phyloP scores from a whole-genome alignment of 2,329 filamentous ascomycete species.

The Xylaria polymorpha region DNA sequence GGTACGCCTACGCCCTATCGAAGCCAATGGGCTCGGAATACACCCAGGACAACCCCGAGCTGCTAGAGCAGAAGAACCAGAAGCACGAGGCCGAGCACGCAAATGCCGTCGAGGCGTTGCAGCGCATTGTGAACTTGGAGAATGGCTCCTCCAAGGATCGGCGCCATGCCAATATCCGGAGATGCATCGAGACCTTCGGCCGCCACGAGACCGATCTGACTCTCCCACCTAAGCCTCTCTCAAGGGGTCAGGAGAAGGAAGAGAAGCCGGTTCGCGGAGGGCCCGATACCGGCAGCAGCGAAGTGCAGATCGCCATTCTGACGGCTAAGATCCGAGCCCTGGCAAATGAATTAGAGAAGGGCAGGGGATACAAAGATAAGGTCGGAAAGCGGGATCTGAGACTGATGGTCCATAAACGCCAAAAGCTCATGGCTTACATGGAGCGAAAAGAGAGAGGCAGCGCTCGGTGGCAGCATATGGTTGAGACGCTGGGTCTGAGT shows the following conservation, averaged over 20 bases:
- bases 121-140: constrained; percentile 80
- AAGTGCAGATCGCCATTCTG: constrained; percentile 97
- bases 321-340: constrained; percentile 92
- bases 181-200: constrained; percentile 88
- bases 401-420: constrained; percentile 85
- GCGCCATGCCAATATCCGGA: constrained; percentile 82
- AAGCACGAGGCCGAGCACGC: constrained; percentile 68
- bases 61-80: constrained; percentile 51
- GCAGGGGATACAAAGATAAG: constrained; percentile 84
- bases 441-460: constrained; percentile 90
- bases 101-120: constrained; percentile 79
- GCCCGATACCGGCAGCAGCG: constrained; percentile 91
- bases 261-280: constrained; percentile 72
- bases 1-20: constrained; percentile 75
- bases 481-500: constrained; percentile 84
- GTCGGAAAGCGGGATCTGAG: constrained; percentile 92
- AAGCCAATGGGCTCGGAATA: constrained; percentile 60
- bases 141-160: constrained; percentile 84
- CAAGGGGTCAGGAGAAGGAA: constrained; percentile 55
- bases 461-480: constrained; percentile 86
- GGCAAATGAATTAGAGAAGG: constrained; percentile 74
- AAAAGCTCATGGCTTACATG: constrained; percentile 89
- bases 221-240: constrained; percentile 71
- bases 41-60: constrained; percentile 54
- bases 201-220: constrained; percentile 85